Evolutionary conservation across 495 filamentous ascomycete species (phyloP), one percentile per base, ranked within the genome.

Genomic region (Peziza echinospora): DNA sequence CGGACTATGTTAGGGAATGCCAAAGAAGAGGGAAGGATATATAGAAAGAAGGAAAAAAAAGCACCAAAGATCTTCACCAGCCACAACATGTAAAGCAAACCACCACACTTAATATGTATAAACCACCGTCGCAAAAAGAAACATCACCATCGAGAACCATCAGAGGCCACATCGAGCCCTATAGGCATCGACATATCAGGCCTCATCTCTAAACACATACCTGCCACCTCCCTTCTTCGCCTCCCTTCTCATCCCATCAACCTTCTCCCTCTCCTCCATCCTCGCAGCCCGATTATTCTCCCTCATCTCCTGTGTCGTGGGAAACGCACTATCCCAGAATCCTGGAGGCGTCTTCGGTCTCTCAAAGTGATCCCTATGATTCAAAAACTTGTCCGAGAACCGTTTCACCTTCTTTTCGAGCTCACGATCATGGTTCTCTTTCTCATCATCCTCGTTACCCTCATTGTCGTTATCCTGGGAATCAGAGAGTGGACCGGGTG

Each of bases 301-400:
- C 54, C 68, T 65, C 10, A 75, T 56, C 59, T 92, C 82, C 58
- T 92, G 86, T 5, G 86, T 93, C 37, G 60, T 71, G 9, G 87
- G 86, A 62, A 94, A 84, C 48, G 87, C 86, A 22, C 76, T 70
- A 50, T 84, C 70, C 89, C 89, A 97, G 55, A 80, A 93, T 1
- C 85, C 85, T 13, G 82, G 81, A 2, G 89, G 87, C 10, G 78
- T 80, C 25, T 62, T 64, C 21, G 68, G 62, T 23, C 85, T 71
- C 48, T 73, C 71, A 58, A 78, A 85, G 24, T 73, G 69, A 50
- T 91, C 74, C 30, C 78, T 67, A 63, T 93, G 89, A 58, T 65
- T 80, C 5, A 86, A 84, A 61, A 70, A 72, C 45, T 67, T 67
- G 49, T 89, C 72, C 5, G 84, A 76, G 44, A 93, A 63, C 21